phyloP scores from a whole-genome alignment of 2,329 filamentous ascomycete species.

The Elsinoe necatrix region DNA sequence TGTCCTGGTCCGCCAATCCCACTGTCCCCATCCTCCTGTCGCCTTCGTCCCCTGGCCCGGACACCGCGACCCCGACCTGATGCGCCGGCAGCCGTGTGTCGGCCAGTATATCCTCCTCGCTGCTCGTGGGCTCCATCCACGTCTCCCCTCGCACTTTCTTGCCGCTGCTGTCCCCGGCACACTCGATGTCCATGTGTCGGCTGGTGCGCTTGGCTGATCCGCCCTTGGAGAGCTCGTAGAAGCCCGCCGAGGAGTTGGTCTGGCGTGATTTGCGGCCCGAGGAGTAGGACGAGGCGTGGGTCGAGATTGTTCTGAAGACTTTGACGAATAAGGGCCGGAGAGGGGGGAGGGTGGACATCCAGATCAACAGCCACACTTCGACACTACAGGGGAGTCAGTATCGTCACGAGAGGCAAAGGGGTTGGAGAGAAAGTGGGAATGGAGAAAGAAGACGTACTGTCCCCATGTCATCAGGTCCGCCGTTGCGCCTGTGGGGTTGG shows the following conservation, averaged over 20 bases:
- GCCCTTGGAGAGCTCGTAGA: slow-evolving; percentile 9
- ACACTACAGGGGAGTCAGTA: background rate
- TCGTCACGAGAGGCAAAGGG: too few species aligned
- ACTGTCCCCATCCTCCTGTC: background rate
- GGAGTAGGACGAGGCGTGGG: background rate
- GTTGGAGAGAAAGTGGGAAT: background rate
- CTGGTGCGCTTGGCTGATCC: background rate
- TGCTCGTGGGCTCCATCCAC: slow-evolving; percentile 4
- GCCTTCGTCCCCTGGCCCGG: background rate
- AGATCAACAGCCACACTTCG: slow-evolving; percentile 9
- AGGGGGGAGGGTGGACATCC: slow-evolving; percentile 3
- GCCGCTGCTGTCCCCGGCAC: background rate
- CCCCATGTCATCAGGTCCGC: slow-evolving; percentile 11
- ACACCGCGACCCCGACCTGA: background rate
- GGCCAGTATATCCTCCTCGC: slow-evolving; percentile 6
- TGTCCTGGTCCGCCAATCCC: background rate
- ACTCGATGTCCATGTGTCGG: slow-evolving; percentile 2
- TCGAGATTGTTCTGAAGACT: slow-evolving; percentile 2
- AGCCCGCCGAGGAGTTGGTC: slow-evolving; percentile 5
- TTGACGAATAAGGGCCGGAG: slow-evolving; percentile 6
- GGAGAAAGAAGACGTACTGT: background rate
- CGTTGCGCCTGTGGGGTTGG: slow-evolving; percentile 4
- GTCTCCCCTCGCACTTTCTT: background rate
- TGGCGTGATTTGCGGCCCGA: background rate
- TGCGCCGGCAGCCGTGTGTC: background rate